A percentile compares a stretch with the other conserved stretches of the same genome.
Conservation (phyloP, 257 asterid genomes). For the Henckelia pumila region DNA sequence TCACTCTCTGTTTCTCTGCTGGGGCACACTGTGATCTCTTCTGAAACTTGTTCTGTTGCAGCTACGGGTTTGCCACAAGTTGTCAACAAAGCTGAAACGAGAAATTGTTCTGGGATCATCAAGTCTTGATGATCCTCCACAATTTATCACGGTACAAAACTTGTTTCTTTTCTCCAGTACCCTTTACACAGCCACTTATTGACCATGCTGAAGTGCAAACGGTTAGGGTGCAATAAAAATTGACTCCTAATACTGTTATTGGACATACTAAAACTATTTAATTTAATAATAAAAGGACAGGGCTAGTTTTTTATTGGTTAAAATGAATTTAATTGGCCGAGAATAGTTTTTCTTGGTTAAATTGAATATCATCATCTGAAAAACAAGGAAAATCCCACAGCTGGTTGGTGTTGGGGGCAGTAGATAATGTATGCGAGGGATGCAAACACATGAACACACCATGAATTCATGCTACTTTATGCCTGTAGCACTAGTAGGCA, state of each 20-base stretch:
- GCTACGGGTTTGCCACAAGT: slow-evolving; percentile 93
- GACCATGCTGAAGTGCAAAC: slow-evolving; percentile 2
- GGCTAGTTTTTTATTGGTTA: slow-evolving; percentile 13
- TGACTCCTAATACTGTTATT: neutral
- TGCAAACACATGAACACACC: neutral
- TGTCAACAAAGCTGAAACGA: slow-evolving; percentile 76
- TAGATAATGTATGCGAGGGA: neutral
- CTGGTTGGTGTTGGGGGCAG: neutral
- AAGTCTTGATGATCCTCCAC: slow-evolving; percentile 94
- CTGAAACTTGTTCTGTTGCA: slow-evolving; percentile 34
- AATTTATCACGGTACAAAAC: slow-evolving; percentile 77
- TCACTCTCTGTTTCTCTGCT: neutral
- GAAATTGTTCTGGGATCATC: slow-evolving; percentile 94
- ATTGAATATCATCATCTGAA: slow-evolving; percentile 13
- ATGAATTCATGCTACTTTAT: neutral
- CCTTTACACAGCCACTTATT: slow-evolving; percentile 15
- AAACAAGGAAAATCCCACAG: neutral
- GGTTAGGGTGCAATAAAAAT: neutral
- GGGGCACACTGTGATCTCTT: slow-evolving; percentile 10
- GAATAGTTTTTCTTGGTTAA: slow-evolving; percentile 12
- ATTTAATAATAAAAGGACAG: neutral
- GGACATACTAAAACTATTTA: slow-evolving; percentile 3
- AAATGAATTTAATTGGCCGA: slow-evolving; percentile 11
- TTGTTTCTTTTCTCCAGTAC: slow-evolving; percentile 22
- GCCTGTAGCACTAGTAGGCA: neutral